Base-by-base conservation (phyloP, 78 protist species). In the Isochrysis galbana region DNA sequence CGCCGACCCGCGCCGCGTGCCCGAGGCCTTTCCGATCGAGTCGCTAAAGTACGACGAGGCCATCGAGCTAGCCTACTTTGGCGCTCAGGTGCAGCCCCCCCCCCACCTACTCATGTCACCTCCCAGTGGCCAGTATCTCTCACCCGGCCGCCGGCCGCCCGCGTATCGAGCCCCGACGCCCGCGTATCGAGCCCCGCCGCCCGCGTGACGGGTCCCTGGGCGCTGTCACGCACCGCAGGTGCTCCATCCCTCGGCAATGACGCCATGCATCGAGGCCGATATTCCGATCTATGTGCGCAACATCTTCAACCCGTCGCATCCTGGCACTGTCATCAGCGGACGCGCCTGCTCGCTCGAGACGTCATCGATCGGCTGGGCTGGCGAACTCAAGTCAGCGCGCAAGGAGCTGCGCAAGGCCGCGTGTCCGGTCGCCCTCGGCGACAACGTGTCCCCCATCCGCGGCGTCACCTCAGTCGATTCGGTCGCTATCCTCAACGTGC, bases 21-120 rank as follows among this genome's bases (percentile, higher is more conserved):
- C 92, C 70, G 90, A 67, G 87, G 92, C 95, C 38, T 34, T 61
- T 34, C 48, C 70, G 46, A 44, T 89, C 74, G 82, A 22, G 25
- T 61, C 89, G 44, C 86, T 93, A 38, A 47, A 72, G 93, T 93
- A 88, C 34, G 92, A 87, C 26, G 95, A 93, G 92, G 95, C 92
- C 44, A 38, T 38, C 70, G 91, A 88, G 87, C 70, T 88, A n/a
- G 48, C 94, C 38, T 93, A 87, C 61, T 88, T 92, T 55, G 86
- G 93, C 70, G 91, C 91, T 17, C 45, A 89, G 82, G 91, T 87
- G 90, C 41, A 19, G 61, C 61, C 7, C 61, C 61, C 61, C 61
- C 14, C 61, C 61, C 61, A 7, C 14, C 7, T 14, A 7, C 61
- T 14, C 61, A 14, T 14, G 61, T n/a, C 45, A 19, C 88, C 22